Evolutionary conservation across 305 asterid genomes (phyloP), one percentile per base, ranked within the genome.

Genomic region (Striga hermonthica): DNA sequence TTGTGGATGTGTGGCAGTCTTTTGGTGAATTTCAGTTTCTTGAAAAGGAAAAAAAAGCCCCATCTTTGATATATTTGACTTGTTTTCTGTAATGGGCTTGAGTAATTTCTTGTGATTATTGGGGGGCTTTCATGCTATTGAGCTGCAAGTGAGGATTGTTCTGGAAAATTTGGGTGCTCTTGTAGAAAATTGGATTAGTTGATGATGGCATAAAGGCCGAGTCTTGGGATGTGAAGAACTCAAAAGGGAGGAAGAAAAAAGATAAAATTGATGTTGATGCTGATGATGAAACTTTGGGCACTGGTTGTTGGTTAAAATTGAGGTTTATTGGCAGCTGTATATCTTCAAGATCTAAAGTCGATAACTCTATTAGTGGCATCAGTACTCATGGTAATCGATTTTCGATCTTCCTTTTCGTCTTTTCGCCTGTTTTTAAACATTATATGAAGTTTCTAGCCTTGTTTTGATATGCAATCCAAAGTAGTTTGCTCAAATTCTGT

Each of bases 341-440:
- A 62, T 78, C 91, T 75, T 92, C 98, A 84, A 89, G 96, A 86
- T 92, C 97, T 81, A 89, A 92, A 80, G 96, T 92, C 76, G 98
- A 89, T 67, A 22, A 22, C 31, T 22, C 31, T 22, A 2, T 22
- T 22, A 22, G 31, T 22, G 31, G 31, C 31, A 22, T 22, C 31
- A 22, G 31, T 56, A 91, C 85, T 22, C 31, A 22, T 22, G 31
- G 31, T 22, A 22, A 22, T 22, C 31, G 31, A 22, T 22, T 22
- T 0, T 22, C 31, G 31, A 22, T 22, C 31, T 22, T 22, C 1
- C 31, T 22, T 22, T 22, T 22, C 31, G 1, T 0, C 2, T 22
- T 22, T 22, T 2, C 31, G 1, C 31, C 31, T 22, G 31, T 22
- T 22, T 22, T 22, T 22, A 22, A 22, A 22, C 31, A 22, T 22